phyloP scores from a whole-genome alignment of 2,329 filamentous ascomycete species.

The Epichloe amarillans region DNA sequence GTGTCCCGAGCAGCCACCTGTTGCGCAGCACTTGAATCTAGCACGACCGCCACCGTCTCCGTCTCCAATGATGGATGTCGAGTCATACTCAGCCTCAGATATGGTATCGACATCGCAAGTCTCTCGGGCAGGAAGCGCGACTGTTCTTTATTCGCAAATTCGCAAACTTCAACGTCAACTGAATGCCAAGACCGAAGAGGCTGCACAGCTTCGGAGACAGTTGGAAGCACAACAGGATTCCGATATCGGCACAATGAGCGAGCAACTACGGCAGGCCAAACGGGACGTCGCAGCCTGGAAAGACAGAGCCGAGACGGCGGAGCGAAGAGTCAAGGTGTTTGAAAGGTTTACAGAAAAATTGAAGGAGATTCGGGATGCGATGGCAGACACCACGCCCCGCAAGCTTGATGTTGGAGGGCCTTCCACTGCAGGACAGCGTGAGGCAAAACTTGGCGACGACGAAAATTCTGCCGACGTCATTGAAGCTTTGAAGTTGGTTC shows the following conservation, averaged over 20 bases:
- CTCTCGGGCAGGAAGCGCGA: slow-evolving; percentile 15
- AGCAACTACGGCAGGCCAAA: slow-evolving; percentile 30
- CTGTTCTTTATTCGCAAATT: slow-evolving; percentile 34
- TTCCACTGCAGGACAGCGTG: neutral
- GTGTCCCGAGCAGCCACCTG: slow-evolving; percentile 22
- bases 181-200: slow-evolving; percentile 31
- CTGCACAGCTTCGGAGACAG: slow-evolving; percentile 28
- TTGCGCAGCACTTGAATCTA: slow-evolving; percentile 25
- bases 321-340: slow-evolving; percentile 36
- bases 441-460: neutral
- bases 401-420: neutral
- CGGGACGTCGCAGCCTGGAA: slow-evolving; percentile 32
- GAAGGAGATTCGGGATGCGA: slow-evolving; percentile 16
- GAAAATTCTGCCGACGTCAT: neutral
- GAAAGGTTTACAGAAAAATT: slow-evolving; percentile 27
- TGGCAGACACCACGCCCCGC: neutral
- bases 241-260: slow-evolving; percentile 32
- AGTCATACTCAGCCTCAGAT: neutral
- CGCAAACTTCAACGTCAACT: slow-evolving; percentile 35
- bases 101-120: neutral
- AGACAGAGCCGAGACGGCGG: slow-evolving; percentile 40
- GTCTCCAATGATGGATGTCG: slow-evolving; percentile 7
- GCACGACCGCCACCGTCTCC: slow-evolving; percentile 20
- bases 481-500: neutral
- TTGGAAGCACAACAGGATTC: slow-evolving; percentile 30